Evolutionary conservation across 2,329 filamentous ascomycete genomes (phyloP), one percentile per base, ranked within the genome.

Genomic region (Beauveria scarabaeidicola): DNA sequence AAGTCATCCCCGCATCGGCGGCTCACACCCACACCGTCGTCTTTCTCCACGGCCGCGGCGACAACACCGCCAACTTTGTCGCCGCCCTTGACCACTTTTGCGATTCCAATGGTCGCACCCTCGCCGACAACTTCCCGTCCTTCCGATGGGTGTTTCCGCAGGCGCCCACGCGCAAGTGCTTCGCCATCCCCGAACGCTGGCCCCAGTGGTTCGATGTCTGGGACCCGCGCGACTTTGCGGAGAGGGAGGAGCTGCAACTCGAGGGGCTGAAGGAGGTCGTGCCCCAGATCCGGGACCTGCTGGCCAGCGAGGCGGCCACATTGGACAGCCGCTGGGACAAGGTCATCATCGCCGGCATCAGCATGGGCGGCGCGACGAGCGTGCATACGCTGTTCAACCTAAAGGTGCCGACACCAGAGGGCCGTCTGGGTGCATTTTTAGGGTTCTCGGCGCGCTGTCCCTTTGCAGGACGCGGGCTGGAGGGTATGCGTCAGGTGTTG

Each of bases 151-250:
- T 81, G 8, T 81, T 81, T 59, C 77, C 78, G 9, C 71, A 74
- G 56, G 75, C 78, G 2, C 73, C 73, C 13, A 27, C 66, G 38
- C 66, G 68, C 57, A 41, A 67, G 52, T 64, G 67, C 50, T 69
- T 56, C 17, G 19, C 21, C 51, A 10, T 17, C 7, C 51, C 65
- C 52, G 66, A 71, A 27, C 61, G 65, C 8, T 59, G 64, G 59
- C 70, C 73, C 8, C 77, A 80, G 64, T 82, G 79, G 80, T 82
- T 81, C 65, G 78, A 82, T 64, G 72, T 80, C 40, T 77, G 72
- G 69, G 75, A 77, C 53, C 68, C 74, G 0, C 64, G 69, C 21
- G 68, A 77, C 59, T 74, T 77, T n/a, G 52, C 69, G 1, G 68
- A 75, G 17, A 64, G 68, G 17, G 76, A 81, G 61, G 74, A 78